Conservation (phyloP, 495 filamentous ascomycete species). For the Hyaloscypha variabilis region DNA sequence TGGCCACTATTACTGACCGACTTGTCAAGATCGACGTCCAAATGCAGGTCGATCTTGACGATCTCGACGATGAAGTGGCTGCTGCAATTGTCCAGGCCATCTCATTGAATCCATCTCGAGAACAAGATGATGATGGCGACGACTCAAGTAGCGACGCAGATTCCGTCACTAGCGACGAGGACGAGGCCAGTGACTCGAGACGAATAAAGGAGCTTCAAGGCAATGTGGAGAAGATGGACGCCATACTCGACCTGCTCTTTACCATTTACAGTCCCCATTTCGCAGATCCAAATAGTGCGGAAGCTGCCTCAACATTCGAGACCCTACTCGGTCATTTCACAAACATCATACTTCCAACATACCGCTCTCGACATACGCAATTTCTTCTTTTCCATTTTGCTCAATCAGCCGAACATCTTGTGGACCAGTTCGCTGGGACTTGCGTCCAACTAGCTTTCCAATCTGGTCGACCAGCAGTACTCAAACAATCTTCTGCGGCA, state of each 20-base stretch:
- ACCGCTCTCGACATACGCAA: slow-evolving; percentile 83
- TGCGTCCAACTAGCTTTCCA: slow-evolving; percentile 71
- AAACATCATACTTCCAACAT: slow-evolving; percentile 83
- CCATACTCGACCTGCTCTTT: slow-evolving; percentile 89
- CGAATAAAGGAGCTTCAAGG: slow-evolving; percentile 66
- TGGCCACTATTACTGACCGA: slow-evolving; percentile 78
- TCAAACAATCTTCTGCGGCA: slow-evolving; percentile 82
- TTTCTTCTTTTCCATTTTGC: slow-evolving; percentile 94
- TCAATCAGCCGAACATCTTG: slow-evolving; percentile 71
- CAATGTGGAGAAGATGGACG: slow-evolving; percentile 89
- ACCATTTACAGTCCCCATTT: slow-evolving; percentile 75
- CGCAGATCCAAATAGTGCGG: slow-evolving; percentile 48
- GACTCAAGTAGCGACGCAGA: slow-evolving; percentile 62
- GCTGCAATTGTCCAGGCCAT: slow-evolving; percentile 47
- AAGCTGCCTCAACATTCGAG: slow-evolving; percentile 60
- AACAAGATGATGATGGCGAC: slow-evolving; percentile 57
- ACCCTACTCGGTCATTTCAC: slow-evolving; percentile 81
- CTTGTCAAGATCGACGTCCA: slow-evolving; percentile 93
- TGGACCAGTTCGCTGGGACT: slow-evolving; percentile 78
- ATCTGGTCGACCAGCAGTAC: slow-evolving; percentile 60
- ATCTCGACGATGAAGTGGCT: slow-evolving; percentile 61
- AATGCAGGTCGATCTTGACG: slow-evolving; percentile 90
- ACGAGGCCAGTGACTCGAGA: slow-evolving; percentile 45
- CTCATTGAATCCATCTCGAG: slow-evolving; percentile 36
- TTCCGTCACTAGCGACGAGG: slow-evolving; percentile 51